phyloP scores from a whole-genome alignment of 2,329 filamentous ascomycete species.

The Ophiostoma piceae region DNA sequence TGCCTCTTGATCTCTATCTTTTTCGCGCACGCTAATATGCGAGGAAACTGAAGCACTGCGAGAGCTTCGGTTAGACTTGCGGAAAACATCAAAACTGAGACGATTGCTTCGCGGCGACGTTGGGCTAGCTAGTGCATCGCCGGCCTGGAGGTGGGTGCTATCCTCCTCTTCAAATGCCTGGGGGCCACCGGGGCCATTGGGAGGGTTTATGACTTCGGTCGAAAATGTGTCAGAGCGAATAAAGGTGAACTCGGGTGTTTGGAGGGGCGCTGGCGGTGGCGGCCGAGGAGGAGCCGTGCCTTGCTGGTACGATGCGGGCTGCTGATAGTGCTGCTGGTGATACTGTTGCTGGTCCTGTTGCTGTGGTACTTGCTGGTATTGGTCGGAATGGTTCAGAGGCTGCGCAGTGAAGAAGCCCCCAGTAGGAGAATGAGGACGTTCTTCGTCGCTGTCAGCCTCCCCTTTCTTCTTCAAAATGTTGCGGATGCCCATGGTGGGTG shows the following conservation, averaged over 20 bases:
- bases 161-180: slow-evolving; percentile 28
- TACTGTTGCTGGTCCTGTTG: slow-evolving; percentile 9
- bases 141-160: slow-evolving; percentile 29
- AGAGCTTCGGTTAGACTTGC: slow-evolving; percentile 33
- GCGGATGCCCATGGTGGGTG: slow-evolving; percentile 25
- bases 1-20: background rate
- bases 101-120: slow-evolving; percentile 23
- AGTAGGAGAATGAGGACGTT: background rate
- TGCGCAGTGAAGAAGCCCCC: background rate
- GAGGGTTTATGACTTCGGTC: slow-evolving; percentile 72
- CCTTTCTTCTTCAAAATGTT: slow-evolving; percentile 24
- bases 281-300: slow-evolving; percentile 21
- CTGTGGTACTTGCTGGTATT: background rate
- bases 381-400: background rate
- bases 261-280: slow-evolving; percentile 36
- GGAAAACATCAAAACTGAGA: slow-evolving; percentile 35
- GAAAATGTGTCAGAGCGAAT: slow-evolving; percentile 76
- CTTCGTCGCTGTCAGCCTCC: slow-evolving; percentile 17
- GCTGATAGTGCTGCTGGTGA: slow-evolving; percentile 2
- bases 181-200: slow-evolving; percentile 36
- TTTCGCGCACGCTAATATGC: slow-evolving; percentile 30
- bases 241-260: slow-evolving; percentile 68
- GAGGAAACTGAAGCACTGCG: slow-evolving; percentile 47
- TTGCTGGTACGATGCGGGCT: slow-evolving; percentile 5
- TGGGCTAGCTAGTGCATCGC: slow-evolving; percentile 30